Evolutionary conservation across 2,329 filamentous ascomycete genomes (phyloP), one percentile per base, ranked within the genome.

Genomic region (Aspergillus ruber): DNA sequence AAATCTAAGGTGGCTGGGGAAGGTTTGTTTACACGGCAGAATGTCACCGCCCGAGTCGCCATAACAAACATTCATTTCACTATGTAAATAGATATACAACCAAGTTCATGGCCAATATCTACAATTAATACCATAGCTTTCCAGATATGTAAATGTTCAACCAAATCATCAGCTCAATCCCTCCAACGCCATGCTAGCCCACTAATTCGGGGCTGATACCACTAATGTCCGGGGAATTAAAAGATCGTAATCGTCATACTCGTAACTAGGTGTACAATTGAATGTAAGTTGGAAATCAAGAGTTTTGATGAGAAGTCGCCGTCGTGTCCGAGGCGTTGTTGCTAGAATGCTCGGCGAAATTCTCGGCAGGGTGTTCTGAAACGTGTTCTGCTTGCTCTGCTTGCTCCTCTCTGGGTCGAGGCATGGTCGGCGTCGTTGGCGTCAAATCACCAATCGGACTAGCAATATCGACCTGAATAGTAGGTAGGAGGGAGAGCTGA

Each of bases 381-480:
- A 18, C 8, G 7, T 39, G 36, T 15, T 29, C 25, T 4, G 25
- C 21, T 2, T 21, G 21, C 21, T 21, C 21, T 21, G 21, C 25
- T 15, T 38, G 15, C 35, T 15, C 15, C 18, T 42, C 40, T 42
- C 21, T 29, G 2, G 46, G 48, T 5, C 48, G 56, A 4, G 49
- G 36, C 13, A 50, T 54, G 3, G 53, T 56, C 2, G 63, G 59
- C 0, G 61, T 60, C 9, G 54, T 47, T 10, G 62, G 62, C 3
- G 56, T 42, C 23, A 27, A 57, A 15, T 57, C 50, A 40, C 52
- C 50, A 13, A 57, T 47, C 2, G 63, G 61, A 43, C 59, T 65
- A n/a, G 58, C 56, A 6, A 57, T 39, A 18, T 66, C 61, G 25
- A 67, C 54, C 12, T 64, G 61, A 17, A 67, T 67, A 1, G 61